phyloP scores from a whole-genome alignment of 495 filamentous ascomycete genomes.

The Pyrenula massariospora region DNA sequence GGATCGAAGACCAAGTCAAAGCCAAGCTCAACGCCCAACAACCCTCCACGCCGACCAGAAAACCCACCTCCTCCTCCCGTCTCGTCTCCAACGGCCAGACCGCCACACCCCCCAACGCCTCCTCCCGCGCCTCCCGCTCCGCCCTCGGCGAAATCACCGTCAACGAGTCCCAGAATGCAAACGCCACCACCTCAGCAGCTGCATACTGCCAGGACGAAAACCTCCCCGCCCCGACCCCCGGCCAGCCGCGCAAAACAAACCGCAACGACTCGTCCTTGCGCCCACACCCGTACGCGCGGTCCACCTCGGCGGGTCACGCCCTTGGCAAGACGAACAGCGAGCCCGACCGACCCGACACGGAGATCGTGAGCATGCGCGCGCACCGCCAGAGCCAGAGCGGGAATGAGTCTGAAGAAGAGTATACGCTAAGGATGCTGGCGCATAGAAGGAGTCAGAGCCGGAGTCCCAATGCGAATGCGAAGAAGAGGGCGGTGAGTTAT shows the following conservation, averaged over 20 bases:
- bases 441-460: not conserved
- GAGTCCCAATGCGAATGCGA: not conserved
- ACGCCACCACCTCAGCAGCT: slow-evolving; percentile 14
- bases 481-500: not conserved
- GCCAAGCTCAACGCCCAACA: slow-evolving; percentile 49
- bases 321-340: slow-evolving; percentile 23
- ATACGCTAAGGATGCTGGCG: slow-evolving; percentile 55
- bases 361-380: slow-evolving; percentile 16
- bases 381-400: slow-evolving; percentile 33
- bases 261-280: slow-evolving; percentile 37
- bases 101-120: slow-evolving; percentile 70
- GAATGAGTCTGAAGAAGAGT: slow-evolving; percentile 69
- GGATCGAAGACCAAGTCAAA: slow-evolving; percentile 79
- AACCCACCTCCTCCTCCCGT: slow-evolving; percentile 27
- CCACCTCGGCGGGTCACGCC: slow-evolving; percentile 19
- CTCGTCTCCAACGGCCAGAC: slow-evolving; percentile 47
- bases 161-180: slow-evolving; percentile 50
- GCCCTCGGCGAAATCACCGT: slow-evolving; percentile 84
- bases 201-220: slow-evolving; percentile 52
- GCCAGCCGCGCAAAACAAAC: slow-evolving; percentile 84
- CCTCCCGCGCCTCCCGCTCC: slow-evolving; percentile 49
- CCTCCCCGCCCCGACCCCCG: slow-evolving; percentile 88
- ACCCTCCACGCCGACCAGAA: slow-evolving; percentile 69
- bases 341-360: slow-evolving; percentile 24
- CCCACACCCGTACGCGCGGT: slow-evolving; percentile 41